Evolutionary conservation across 345 rosid genomes (phyloP).

Genomic region (Trapa incisa): DNA sequence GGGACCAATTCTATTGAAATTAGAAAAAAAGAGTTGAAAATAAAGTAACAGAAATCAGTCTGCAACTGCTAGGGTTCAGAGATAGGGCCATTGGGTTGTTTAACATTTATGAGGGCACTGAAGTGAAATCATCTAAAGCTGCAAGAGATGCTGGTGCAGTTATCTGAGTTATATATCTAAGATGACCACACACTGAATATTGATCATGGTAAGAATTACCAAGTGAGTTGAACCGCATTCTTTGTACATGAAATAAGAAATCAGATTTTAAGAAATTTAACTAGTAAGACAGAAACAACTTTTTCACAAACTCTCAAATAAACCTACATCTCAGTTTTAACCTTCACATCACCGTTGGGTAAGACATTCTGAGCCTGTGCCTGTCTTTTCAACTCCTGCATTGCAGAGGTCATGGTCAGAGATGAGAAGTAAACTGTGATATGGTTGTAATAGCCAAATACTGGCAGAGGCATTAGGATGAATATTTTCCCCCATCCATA

Average conservation of each 20-base stretch:
- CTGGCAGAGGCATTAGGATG: too few species aligned
- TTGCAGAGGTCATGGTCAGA: neutral
- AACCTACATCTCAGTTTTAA: conserved; percentile 46
- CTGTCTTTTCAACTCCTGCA: conserved; percentile 71
- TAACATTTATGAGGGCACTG: neutral
- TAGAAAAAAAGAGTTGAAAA: too few species aligned
- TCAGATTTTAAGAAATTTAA: too few species aligned
- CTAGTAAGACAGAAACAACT: too few species aligned
- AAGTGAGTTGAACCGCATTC: too few species aligned
- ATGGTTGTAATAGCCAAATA: too few species aligned
- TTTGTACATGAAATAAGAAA: too few species aligned
- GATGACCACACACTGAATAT: neutral
- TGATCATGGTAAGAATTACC: too few species aligned
- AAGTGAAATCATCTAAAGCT: conserved; percentile 1
- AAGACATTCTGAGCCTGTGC: conserved; percentile 61
- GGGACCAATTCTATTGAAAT: too few species aligned
- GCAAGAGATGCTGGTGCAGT: neutral
- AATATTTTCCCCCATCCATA: too few species aligned
- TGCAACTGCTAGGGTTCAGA: too few species aligned
- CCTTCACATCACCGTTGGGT: conserved; percentile 82
- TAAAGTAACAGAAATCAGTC: too few species aligned
- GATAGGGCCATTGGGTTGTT: neutral
- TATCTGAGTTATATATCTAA: neutral
- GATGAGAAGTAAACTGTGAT: neutral
- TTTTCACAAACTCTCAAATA: neutral